phyloP scores from a whole-genome alignment of 2,329 filamentous ascomycete species.

The Cryphonectria nitschkei region DNA sequence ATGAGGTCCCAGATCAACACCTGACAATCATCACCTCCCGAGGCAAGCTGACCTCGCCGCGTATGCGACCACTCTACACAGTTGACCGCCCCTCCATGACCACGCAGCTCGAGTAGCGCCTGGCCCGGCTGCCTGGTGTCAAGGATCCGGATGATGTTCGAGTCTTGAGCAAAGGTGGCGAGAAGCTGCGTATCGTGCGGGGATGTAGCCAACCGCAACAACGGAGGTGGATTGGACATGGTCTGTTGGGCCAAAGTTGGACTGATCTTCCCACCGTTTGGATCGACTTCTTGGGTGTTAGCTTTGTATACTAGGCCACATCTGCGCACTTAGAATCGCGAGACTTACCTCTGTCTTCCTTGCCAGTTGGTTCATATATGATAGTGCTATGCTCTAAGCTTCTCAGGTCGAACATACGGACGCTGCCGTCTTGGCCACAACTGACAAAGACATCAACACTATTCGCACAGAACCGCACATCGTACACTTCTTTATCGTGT shows the following conservation, averaged over 20 bases:
- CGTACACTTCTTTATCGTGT: slow-evolving; percentile 98
- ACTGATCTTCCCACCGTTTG: slow-evolving; percentile 67
- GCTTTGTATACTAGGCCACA: neutral
- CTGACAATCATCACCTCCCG: slow-evolving; percentile 87
- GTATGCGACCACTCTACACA: slow-evolving; percentile 95
- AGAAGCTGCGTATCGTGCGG: slow-evolving; percentile 94
- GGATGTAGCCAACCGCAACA: slow-evolving; percentile 83
- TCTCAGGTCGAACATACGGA: slow-evolving; percentile 96
- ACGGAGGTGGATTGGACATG: slow-evolving; percentile 74
- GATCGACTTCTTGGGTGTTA: slow-evolving; percentile 42
- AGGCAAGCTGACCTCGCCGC: slow-evolving; percentile 84
- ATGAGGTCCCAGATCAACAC: slow-evolving; percentile 94
- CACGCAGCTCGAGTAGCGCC: slow-evolving; percentile 88
- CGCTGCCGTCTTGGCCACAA: slow-evolving; percentile 95
- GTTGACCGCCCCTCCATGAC: slow-evolving; percentile 83
- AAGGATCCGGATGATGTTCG: slow-evolving; percentile 87
- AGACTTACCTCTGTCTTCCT: slow-evolving; percentile 70
- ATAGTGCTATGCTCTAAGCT: slow-evolving; percentile 98
- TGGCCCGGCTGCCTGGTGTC: slow-evolving; percentile 96
- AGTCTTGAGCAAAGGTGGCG: slow-evolving; percentile 96
- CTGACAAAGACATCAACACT: slow-evolving; percentile 99
- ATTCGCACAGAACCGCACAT: slow-evolving; percentile 96
- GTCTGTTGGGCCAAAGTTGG: slow-evolving; percentile 78
- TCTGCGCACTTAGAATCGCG: slow-evolving; percentile 13
- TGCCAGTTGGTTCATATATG: slow-evolving; percentile 95